Conservation (phyloP, 2,329 filamentous ascomycete genomes). For the Exophiala sp. region DNA sequence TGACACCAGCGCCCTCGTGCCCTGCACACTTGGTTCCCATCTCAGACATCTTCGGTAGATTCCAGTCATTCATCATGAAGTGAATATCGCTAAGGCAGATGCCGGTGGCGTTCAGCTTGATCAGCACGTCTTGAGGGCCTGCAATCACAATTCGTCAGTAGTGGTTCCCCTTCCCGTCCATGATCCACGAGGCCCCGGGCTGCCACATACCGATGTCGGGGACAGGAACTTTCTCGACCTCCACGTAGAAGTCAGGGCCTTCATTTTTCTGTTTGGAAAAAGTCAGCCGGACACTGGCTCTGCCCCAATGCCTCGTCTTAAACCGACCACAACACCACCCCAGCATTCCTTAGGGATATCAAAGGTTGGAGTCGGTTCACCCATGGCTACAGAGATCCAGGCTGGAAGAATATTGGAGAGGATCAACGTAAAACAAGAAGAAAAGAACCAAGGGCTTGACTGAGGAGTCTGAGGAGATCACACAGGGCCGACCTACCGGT, state of each 20-base stretch:
- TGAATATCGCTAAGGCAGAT: conserved; percentile 54
- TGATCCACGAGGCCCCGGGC: too few relatives aligned
- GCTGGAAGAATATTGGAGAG: too few relatives aligned
- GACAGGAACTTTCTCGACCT: too few relatives aligned
- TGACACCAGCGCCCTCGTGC: conserved; percentile 43
- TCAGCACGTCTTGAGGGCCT: conserved; percentile 45
- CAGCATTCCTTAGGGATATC: conserved; percentile 29
- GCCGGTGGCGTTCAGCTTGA: conserved; percentile 53
- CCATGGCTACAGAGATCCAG: conserved; percentile 10
- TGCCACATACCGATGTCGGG: too few relatives aligned
- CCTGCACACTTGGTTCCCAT: conserved; percentile 33
- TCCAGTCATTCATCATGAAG: conserved; percentile 39
- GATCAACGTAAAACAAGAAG: too few relatives aligned
- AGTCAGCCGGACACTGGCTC: not conserved
- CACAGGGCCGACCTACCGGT: not conserved
- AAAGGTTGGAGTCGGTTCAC: conserved; percentile 24
- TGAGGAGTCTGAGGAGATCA: not conserved
- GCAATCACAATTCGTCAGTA: not conserved
- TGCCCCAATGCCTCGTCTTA: not conserved
- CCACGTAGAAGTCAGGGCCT: too few relatives aligned
- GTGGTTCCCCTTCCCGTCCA: too few relatives aligned
- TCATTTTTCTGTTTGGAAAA: conserved; percentile 10
- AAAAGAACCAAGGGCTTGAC: too few relatives aligned
- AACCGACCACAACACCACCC: conserved; percentile 25
- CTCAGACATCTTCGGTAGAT: conserved; percentile 11